Base-by-base conservation (phyloP, 208 protist genomes). In the Trichomonas vaginalis region DNA sequence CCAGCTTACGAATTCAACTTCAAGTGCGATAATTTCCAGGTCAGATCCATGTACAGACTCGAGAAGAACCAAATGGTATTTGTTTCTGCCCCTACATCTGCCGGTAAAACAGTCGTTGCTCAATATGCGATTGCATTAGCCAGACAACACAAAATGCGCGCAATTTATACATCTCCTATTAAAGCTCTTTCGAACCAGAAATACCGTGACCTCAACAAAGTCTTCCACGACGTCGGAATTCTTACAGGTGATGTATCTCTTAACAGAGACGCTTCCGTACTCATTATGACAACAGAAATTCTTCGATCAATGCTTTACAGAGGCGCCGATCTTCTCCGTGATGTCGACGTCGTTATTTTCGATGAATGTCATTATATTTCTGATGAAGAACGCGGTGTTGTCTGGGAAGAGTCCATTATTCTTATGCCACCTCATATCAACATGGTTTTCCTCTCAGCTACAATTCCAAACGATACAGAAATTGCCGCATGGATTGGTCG, bases 321-420 rank as follows among this genome's bases (percentile, higher is more conserved):
- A 45, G 98, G 98, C 42, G 97, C 96, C 83, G 97, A 98, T 95
- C 98, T 99, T 95, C 98, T 99, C 95, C 98, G 99, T 35, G 99
- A 99, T 97, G 98, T 99, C 12, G 98, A 98, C 37, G 99, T 99
- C 98, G 99, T 99, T 21, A 98, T 99, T 56, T 99, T 99, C 96
- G 99, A 99, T 97, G 97, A 98, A 96, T 86, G 62, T 37, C 97
- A 97, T 86, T 97, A 97, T 87, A 95, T 97, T 39, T 51, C 96
- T 45, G 96, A 97, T 83, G 95, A 47, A 21, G 96, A 97, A n/a
- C 49, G 96, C 46, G 96, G 96, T 62, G 61, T 95, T 32, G 92
- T 97, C 6, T 96, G 96, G 86, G 96, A 96, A 83, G 96, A 96
- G 39, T 42, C 23, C 0, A 95, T 95, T 48, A 95, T 95, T 46